Evolutionary conservation across 2,329 filamentous ascomycete genomes (phyloP).

Genomic region (Cercospora zeae-maydis): DNA sequence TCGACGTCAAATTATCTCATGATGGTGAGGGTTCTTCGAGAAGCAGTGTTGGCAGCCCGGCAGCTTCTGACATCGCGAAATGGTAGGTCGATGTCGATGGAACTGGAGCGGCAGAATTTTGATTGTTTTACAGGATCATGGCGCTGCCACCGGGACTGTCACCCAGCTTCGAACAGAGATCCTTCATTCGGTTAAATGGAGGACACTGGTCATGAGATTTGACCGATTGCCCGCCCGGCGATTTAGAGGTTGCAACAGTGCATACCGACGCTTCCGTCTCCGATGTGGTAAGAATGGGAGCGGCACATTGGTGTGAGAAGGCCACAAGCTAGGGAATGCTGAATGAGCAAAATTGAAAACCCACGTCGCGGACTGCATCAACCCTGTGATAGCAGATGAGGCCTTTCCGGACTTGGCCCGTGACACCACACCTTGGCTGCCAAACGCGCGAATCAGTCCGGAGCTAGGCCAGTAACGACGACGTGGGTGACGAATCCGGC

Average conservation of each 20-base stretch:
- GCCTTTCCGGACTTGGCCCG: background rate
- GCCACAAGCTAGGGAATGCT: background rate
- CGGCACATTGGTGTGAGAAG: background rate
- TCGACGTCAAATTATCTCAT: background rate
- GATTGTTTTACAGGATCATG: slow-evolving; percentile 13
- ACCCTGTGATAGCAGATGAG: background rate
- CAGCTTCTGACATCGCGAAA: slow-evolving; percentile 15
- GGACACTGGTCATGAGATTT: background rate
- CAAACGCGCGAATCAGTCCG: background rate
- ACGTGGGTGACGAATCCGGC: background rate
- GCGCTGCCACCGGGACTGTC: slow-evolving; percentile 11
- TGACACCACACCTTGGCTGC: background rate
- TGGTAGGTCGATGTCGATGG: slow-evolving; percentile 3
- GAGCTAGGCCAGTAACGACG: background rate
- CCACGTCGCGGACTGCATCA: background rate
- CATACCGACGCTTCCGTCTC: background rate
- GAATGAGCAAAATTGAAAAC: background rate
- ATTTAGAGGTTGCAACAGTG: background rate
- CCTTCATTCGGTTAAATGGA: slow-evolving; percentile 6
- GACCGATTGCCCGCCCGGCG: background rate
- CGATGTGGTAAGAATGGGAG: background rate
- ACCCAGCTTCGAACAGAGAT: slow-evolving; percentile 9
- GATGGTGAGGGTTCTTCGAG: slow-evolving; percentile 11
- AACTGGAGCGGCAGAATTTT: background rate
- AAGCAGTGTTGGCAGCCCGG: slow-evolving; percentile 16